Evolutionary conservation across 2,329 filamentous ascomycete species (phyloP), one percentile per base, ranked within the genome.

Genomic region (Aureobasidium namibiae): DNA sequence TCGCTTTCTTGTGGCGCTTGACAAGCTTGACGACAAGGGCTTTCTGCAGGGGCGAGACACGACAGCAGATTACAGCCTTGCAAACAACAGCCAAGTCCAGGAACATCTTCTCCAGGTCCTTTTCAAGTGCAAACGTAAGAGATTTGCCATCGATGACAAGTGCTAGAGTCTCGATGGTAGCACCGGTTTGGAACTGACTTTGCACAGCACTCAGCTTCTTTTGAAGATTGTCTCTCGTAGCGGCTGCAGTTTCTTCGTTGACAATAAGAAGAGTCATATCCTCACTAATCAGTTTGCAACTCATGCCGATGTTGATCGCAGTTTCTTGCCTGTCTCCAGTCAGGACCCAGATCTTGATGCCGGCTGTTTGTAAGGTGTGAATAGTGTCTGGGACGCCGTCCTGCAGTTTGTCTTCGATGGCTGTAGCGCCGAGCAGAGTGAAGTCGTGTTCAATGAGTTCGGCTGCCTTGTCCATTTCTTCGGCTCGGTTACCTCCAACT

Each of bases 271-370:
- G 81, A 69, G 94, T 96, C 94, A 99, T 99, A 67, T 99, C 95
- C 74, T 99, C 94, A 65, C 91, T 96, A 62, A 99, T 90, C 52
- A 99, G 82, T 76, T 97, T 97, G 76, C 94, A 99, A 72, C 91
- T 96, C 94, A 99, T 99, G 64, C 95, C 94, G 65, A 99, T 99
- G 73, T 99, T 99, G 82, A 99, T 99, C 60, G 94, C 94, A 29
- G 94, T 99, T 74, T 99, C 94, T 75, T 99, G 95, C 67, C 94
- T 85, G 78, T 99, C 94, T 67, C 94, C 94, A 39, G 94, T 99
- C 73, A 99, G 75, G 21, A 99, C 94, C 94, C 94, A 99, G 59
- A 99, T 87, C 75, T 99, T 99, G 79, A 99, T 97, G 56, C 92
- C 92, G 24, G 95, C 94, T 64, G 92, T 89, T 73, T 99, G 95